Evolutionary conservation across 176 grass and related monocot species (phyloP), one percentile per base, ranked within the genome.

Genomic region (Carex scoparia): DNA sequence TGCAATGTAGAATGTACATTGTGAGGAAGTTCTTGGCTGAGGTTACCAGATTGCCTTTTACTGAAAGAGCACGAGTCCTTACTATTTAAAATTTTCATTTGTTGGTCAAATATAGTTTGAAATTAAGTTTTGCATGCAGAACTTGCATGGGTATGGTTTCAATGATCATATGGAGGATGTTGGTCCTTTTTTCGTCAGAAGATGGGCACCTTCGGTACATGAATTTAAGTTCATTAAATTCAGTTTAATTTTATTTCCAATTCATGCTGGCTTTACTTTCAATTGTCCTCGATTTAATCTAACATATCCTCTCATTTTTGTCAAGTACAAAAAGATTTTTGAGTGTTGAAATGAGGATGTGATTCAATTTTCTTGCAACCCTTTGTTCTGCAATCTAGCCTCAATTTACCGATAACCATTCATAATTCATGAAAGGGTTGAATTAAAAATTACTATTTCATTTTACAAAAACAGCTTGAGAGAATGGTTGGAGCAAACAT

Each of bases 171-270:
- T 88, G 86, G 93, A 95, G 80, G 85, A 84, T 83, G 85, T 81
- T 30, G 84, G 93, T 91, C 93, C 96, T 2, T 95, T 94, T 89
- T 95, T 94, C 66, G 93, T 98, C 18, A 79, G 87, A 27, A 93
- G 96, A 95, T 95, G 93, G 91, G 89, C 91, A 28, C 88, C 93
- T 85, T 55, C n/a, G 91, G 93, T 98, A 95, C 80, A 71, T 61
- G 0, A 82, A 87, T 49, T 51, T 18, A 38, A 79, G 27, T 79
- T 55, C 30, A 32, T 55, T 15, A 19, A 54, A 53, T 76, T 76
- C 13, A 76, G 0, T 76, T 76, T 2, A 15, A 56, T 33, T 57
- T 32, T 8, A 15, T 78, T 56, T 15, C 53, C 30, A 32, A 18
- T 79, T 79, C 51, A 4, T 15, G 16, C 74, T 57, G 27, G 74